A percentile compares a stretch with the other conserved stretches of the same genome.
Conservation (phyloP, 2,329 filamentous ascomycete species). For the Tolypocladium ovalisporum region DNA sequence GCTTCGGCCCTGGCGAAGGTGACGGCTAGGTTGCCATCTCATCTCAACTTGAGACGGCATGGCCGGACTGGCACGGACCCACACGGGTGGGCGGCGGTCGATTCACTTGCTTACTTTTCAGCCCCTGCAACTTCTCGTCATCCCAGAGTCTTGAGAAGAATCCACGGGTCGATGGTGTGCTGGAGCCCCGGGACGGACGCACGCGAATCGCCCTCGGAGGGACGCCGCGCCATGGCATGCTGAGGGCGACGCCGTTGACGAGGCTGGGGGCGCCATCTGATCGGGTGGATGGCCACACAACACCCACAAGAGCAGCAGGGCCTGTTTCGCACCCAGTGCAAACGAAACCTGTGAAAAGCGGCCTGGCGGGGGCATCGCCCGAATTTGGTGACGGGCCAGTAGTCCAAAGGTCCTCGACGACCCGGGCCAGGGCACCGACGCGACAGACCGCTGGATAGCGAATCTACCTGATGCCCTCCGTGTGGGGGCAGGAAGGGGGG, state of each 20-base stretch:
- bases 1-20: not conserved
- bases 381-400: no score
- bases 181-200: not conserved
- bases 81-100: not conserved
- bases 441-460: not conserved
- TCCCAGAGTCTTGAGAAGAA: not conserved
- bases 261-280: no score
- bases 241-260: not conserved
- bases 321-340: not conserved
- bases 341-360: not conserved
- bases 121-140: not conserved
- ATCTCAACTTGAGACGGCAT: not conserved
- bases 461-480: not conserved
- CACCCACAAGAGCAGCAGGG: not conserved
- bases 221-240: not conserved
- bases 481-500: not conserved
- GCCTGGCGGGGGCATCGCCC: not conserved
- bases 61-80: not conserved
- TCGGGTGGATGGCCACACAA: no score
- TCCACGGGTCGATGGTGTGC: not conserved
- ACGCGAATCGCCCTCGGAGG: not conserved
- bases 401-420: not conserved
- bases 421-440: not conserved
- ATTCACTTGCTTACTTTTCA: not conserved
- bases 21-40: not conserved